phyloP scores from a whole-genome alignment of 768 basidiomycete genomes.

The Mycena rebaudengoi region DNA sequence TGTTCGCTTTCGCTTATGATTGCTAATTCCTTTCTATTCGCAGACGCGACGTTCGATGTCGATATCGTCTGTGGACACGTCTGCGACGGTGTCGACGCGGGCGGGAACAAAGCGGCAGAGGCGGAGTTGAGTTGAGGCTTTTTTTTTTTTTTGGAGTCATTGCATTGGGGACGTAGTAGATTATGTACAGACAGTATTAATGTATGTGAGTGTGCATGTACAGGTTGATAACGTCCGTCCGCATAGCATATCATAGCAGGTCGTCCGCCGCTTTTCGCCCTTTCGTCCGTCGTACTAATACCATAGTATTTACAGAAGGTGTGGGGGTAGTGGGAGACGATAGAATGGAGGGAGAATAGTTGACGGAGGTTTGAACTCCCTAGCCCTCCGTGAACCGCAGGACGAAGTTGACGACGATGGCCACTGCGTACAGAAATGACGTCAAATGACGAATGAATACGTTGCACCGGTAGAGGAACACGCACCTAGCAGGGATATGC shows the following conservation, averaged over 20 bases:
- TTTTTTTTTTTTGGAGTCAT: conserved; percentile 2
- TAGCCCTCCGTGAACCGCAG: conserved; percentile 68
- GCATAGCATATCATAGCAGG: no score
- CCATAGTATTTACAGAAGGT: no score
- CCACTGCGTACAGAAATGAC: conserved; percentile 56
- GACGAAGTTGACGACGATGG: conserved; percentile 86
- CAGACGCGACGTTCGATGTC: conserved; percentile 75
- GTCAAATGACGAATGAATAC: neutral
- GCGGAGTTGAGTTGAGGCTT: conserved; percentile 47
- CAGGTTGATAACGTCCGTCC: neutral
- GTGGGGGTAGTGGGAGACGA: no score
- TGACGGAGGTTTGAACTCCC: neutral
- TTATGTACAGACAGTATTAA: neutral
- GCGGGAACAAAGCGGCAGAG: conserved; percentile 67
- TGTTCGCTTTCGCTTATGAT: neutral
- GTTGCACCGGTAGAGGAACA: conserved; percentile 8
- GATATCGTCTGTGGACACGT: conserved; percentile 78
- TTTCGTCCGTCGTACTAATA: no score
- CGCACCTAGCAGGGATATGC: conserved; percentile 81
- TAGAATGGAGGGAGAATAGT: no score
- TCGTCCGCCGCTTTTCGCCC: no score
- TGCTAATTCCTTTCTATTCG: conserved; percentile 10
- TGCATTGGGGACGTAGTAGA: neutral
- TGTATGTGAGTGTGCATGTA: no score
- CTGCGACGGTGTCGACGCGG: conserved; percentile 57